These are phyloP conservation scores for Malus fusca DNA, from an alignment of 306 rosid species.

Conservation along the genomic window DNA sequence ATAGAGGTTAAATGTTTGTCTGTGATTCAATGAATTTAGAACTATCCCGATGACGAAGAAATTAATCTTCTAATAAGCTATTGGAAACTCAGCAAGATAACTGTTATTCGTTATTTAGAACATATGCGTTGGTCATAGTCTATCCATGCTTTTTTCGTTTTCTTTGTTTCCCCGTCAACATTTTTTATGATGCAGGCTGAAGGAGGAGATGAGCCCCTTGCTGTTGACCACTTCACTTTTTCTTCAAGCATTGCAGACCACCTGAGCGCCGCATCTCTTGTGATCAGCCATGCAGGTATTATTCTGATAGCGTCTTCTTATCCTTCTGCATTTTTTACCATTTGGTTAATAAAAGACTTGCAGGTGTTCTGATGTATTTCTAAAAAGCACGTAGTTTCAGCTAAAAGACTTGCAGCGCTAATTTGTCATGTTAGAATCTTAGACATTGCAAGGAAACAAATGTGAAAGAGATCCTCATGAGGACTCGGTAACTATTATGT, in stretches of 20 bases:
- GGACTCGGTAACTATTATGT: not conserved
- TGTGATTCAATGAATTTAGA: not conserved
- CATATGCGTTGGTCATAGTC: not conserved
- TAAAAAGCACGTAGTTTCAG: not conserved
- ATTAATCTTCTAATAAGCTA: not conserved
- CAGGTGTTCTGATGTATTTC: not conserved
- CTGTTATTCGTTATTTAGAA: not conserved
- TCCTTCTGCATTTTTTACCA: not conserved
- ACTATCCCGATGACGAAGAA: not conserved
- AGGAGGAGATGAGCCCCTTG: slow-evolving; percentile 47
- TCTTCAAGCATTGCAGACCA: slow-evolving; percentile 85
- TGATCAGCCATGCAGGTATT: slow-evolving; percentile 85
- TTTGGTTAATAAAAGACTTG: not conserved
- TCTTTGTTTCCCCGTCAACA: no score
- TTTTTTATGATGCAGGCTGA: slow-evolving; percentile 35
- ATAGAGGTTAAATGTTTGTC: not conserved
- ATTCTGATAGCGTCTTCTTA: not conserved
- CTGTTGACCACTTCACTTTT: slow-evolving; percentile 71
- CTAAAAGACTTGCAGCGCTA: not conserved
- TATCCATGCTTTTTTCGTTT: no score
- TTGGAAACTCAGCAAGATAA: not conserved
- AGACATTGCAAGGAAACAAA: no score
- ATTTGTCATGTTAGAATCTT: not conserved
- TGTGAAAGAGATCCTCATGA: not conserved
- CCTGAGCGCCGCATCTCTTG: slow-evolving; percentile 79